Conservation (phyloP, 352 stramenopile genomes). For the Pythium sp. region DNA sequence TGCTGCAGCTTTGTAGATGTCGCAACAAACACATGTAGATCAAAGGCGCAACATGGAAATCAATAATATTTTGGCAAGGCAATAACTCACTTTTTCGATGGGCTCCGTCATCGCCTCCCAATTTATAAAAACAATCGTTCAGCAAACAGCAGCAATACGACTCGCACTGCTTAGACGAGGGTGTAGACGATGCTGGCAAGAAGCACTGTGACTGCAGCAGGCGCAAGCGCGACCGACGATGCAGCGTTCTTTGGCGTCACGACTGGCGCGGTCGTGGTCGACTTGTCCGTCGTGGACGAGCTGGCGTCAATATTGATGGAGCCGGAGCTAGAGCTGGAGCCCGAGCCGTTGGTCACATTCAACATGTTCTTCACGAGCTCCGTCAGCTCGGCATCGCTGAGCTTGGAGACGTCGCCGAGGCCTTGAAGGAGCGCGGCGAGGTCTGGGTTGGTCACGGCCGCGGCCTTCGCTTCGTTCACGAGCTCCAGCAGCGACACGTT, state of each 20-base stretch:
- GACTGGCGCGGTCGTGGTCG: not conserved
- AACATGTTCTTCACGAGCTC: conserved; percentile 10
- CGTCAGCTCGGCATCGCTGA: conserved; percentile 12
- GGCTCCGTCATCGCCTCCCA: not conserved
- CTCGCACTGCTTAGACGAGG: conserved; percentile 9
- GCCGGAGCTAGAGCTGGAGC: conserved; percentile 6
- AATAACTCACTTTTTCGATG: not conserved
- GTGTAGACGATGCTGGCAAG: conserved; percentile 8
- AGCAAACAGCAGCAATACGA: not conserved
- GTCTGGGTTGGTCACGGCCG: conserved; percentile 10
- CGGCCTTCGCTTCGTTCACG: conserved; percentile 15
- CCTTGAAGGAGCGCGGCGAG: conserved; percentile 14
- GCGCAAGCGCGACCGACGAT: conserved; percentile 9
- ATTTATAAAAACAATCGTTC: conserved; percentile 1
- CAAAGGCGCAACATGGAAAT: not conserved
- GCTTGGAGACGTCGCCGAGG: conserved; percentile 12
- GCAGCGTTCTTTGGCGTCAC: not conserved
- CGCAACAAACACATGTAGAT: not conserved
- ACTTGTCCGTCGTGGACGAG: conserved; percentile 1
- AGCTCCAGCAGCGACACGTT: conserved; percentile 15
- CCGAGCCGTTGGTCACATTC: not conserved
- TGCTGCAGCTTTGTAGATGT: too few relatives aligned
- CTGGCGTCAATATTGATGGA: not conserved
- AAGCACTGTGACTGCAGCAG: conserved; percentile 1
- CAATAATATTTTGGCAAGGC: conserved; percentile 7